These are phyloP conservation scores for Austropuccinia psidii DNA, from an alignment of 1,284 basidiomycete species.

Conservation along the genomic window DNA sequence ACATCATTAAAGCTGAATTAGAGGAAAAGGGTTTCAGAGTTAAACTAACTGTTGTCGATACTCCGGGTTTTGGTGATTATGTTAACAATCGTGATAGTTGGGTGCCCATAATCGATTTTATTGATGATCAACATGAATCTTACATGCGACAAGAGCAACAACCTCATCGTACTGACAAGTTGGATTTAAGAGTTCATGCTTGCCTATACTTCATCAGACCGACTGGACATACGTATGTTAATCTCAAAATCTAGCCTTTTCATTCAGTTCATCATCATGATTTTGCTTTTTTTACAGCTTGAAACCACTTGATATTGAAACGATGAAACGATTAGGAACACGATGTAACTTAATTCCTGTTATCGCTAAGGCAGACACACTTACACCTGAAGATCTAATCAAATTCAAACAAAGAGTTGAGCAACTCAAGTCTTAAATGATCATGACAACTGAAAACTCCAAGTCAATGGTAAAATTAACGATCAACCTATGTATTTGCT, in stretches of 20 bases:
- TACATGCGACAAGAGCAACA: constrained; percentile 99
- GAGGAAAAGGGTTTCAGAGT: constrained; percentile 99
- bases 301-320: constrained; percentile 97
- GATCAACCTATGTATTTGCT: constrained; percentile 27
- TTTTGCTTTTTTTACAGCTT: constrained; percentile 54
- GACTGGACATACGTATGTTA: constrained; percentile 82
- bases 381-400: constrained; percentile 84
- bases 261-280: neutral
- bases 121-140: constrained; percentile 98
- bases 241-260: neutral
- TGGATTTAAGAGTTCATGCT: constrained; percentile 89
- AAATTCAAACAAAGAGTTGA: constrained; percentile 85
- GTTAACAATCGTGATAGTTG: constrained; percentile 99
- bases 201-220: constrained; percentile 97
- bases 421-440: constrained; percentile 39
- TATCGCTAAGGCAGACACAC: constrained; percentile 89
- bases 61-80: constrained; percentile 97
- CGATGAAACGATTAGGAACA: constrained; percentile 94
- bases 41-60: constrained; percentile 97
- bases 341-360: constrained; percentile 97
- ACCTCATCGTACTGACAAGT: constrained; percentile 83
- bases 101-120: constrained; percentile 97
- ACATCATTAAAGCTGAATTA: constrained; percentile 60
- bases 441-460: neutral
- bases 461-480: constrained; percentile 35